phyloP scores from a whole-genome alignment of 306 rosid species.

The Erythrophleum fordii region DNA sequence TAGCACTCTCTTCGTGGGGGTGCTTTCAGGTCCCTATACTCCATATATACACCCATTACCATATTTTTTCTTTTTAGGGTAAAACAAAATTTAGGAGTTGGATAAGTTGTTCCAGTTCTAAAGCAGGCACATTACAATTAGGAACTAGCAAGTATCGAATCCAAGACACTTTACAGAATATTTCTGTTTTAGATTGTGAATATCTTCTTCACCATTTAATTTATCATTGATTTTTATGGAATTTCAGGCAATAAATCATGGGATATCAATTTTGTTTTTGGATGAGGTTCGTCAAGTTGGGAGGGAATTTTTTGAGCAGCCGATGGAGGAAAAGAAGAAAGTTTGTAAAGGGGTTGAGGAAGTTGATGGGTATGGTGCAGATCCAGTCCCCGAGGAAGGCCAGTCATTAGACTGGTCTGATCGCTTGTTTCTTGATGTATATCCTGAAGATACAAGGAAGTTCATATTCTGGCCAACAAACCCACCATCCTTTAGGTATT shows the following conservation, averaged over 20 bases:
- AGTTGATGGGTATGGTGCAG: conserved; percentile 48
- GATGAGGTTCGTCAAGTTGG: conserved; percentile 41
- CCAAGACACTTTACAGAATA: no score
- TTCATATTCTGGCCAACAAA: conserved; percentile 43
- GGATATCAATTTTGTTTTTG: conserved; percentile 36
- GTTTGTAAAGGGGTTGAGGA: conserved; percentile 36
- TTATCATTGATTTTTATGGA: neutral
- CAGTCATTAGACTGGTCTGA: conserved; percentile 16
- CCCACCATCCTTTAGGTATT: conserved; percentile 47
- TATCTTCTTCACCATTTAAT: no score
- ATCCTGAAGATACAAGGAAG: conserved; percentile 41
- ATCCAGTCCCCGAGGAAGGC: conserved; percentile 44
- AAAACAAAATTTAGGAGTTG: no score
- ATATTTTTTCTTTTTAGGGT: neutral
- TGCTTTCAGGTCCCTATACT: conserved; percentile 46
- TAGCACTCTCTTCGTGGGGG: conserved; percentile 47
- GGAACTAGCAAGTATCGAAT: no score
- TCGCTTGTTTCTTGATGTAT: conserved; percentile 30
- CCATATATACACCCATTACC: neutral
- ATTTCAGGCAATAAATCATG: conserved; percentile 52
- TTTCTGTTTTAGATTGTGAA: no score
- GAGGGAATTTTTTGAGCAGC: conserved; percentile 47
- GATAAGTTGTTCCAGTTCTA: no score
- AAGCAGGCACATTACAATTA: no score
- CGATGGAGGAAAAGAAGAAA: conserved; percentile 45